Conservation (phyloP, 495 filamentous ascomycete genomes). For the Aspergillus avenaceus region DNA sequence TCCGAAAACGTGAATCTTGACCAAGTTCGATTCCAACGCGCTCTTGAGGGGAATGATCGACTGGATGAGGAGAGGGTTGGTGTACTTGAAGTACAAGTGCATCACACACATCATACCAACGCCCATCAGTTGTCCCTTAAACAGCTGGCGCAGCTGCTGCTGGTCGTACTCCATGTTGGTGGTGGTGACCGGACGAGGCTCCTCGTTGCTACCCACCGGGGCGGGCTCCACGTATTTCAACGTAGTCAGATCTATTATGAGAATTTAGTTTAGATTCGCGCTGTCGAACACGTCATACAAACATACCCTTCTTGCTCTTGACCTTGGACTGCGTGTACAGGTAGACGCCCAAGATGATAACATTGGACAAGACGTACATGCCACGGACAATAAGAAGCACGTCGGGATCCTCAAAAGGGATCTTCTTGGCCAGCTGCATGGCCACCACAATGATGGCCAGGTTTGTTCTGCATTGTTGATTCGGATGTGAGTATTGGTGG, state of each 20-base stretch:
- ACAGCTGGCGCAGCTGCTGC: constrained; percentile 73
- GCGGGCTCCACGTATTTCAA: constrained; percentile 97
- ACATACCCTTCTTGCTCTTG: constrained; percentile 88
- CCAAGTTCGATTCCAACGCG: constrained; percentile 87
- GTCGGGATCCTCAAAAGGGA: constrained; percentile 88
- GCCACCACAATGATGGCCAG: constrained; percentile 90
- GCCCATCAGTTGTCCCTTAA: constrained; percentile 89
- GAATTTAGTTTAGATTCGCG: background rate
- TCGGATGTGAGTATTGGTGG: constrained; percentile 5
- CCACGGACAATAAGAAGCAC: constrained; percentile 80
- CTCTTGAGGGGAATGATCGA: constrained; percentile 96
- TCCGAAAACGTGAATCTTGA: constrained; percentile 92
- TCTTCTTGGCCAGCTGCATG: constrained; percentile 96
- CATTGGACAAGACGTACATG: constrained; percentile 79
- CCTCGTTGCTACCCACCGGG: constrained; percentile 84
- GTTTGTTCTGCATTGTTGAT: constrained; percentile 64
- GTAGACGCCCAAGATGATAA: constrained; percentile 81
- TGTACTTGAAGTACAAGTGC: constrained; percentile 99
- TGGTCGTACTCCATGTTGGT: constrained; percentile 92
- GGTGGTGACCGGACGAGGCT: constrained; percentile 91
- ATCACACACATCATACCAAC: constrained; percentile 97
- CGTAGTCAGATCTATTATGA: constrained; percentile 77
- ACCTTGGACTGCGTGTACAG: constrained; percentile 77
- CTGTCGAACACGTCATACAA: background rate
- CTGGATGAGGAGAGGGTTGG: constrained; percentile 97